Evolutionary conservation across 345 rosid genomes (phyloP), one percentile per base, ranked within the genome.

Genomic region (Trapa incisa): DNA sequence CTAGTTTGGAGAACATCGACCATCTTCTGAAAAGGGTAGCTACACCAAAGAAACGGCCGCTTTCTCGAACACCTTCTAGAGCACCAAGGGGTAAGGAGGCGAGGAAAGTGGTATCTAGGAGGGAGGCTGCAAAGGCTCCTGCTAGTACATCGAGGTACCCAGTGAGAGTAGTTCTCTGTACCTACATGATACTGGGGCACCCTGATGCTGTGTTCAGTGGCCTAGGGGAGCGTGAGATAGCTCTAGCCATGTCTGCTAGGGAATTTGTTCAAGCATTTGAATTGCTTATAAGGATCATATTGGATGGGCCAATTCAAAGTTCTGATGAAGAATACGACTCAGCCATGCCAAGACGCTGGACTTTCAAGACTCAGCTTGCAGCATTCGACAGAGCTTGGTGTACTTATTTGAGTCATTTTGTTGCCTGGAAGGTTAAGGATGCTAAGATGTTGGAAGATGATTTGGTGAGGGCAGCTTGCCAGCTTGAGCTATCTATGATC

Each of bases 401-500:
- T 68, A 76, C 80, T 61, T 95, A 86, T 72, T 70, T 95, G 81
- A 91, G 85, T 74, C 84, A 86, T 57, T 95, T 95, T 83, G 99
- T 83, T 65, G 87, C 80, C 76, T 95, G 99, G 99, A 95, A 95
- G 77, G 96, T 89, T 61, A 91, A 88, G 80, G 99, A 95, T 79
- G 99, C 99, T 16, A 83, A 79, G 79, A 69, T 80, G 58, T 75
- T 95, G 83, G 96, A 89, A 79, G 90, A 84, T 71, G 96, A 95
- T 76, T 76, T 95, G 79, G 96, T 89, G 6, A 85, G 93, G 80
- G 97, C 99, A 17, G 99, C 97, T 35, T 94, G 99, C 84, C 96
- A 91, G 82, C 97, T 94, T 65, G 99, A 94, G 82, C 89, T 91
- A 45, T 94, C 96, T 53, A 94, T 94, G 99, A 87, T 94, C 71